A percentile compares a stretch with the other conserved stretches of the same genome.
These are phyloP conservation scores for Stemphylium beticola DNA, from an alignment of 2,329 filamentous ascomycete genomes.

Conservation along the genomic window DNA sequence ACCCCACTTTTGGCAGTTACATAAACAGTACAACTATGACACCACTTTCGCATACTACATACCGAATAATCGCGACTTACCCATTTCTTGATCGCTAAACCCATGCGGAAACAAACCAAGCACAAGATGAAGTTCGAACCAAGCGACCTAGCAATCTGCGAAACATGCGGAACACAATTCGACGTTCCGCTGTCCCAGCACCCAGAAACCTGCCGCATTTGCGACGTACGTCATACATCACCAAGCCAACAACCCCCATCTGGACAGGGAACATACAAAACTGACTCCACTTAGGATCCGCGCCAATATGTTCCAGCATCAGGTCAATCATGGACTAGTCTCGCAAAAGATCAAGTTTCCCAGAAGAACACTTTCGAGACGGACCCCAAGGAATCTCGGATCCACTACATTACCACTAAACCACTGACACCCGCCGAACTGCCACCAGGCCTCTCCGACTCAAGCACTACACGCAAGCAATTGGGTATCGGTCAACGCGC, in stretches of 20 bases:
- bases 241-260: not conserved
- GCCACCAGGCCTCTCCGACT: conserved; percentile 45
- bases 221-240: conserved; percentile 63
- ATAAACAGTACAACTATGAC: not conserved
- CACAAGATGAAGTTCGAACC: conserved; percentile 37
- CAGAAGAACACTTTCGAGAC: conserved; percentile 63
- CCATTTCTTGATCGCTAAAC: too few relatives aligned
- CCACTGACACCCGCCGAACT: conserved; percentile 27
- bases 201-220: conserved; percentile 69
- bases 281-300: conserved; percentile 54
- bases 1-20: conserved; percentile 12
- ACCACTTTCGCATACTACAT: not conserved
- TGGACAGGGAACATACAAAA: not conserved
- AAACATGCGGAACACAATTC: conserved; percentile 74
- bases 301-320: conserved; percentile 70
- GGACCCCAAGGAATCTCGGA: conserved; percentile 52
- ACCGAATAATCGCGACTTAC: not conserved
- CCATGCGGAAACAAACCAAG: too few relatives aligned
- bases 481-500: conserved; percentile 78
- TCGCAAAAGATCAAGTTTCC: conserved; percentile 52
- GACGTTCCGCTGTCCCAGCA: conserved; percentile 57
- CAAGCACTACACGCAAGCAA: conserved; percentile 49
- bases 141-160: conserved; percentile 64
- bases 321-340: conserved; percentile 71
- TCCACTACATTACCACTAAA: conserved; percentile 55